Percentiles rank a stretch among this genome's conserved stretches.
phyloP scores from a whole-genome alignment of 768 basidiomycete genomes.

The Tricholoma sp. region DNA sequence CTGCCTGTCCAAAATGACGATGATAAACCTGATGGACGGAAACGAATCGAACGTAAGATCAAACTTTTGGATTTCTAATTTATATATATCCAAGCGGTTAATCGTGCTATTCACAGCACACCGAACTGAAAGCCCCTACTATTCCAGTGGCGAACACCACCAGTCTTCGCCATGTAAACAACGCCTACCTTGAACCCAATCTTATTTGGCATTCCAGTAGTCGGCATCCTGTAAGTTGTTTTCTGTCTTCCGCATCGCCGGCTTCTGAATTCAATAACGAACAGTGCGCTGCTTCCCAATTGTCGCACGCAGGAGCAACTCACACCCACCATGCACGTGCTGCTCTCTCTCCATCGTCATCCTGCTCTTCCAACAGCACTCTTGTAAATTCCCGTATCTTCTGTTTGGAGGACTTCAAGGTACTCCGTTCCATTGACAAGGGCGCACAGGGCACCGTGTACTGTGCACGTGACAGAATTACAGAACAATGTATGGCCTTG shows the following conservation, averaged over 20 bases:
- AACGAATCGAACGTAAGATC: background rate
- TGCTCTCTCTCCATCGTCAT: background rate
- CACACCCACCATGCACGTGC: background rate
- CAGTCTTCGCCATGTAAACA: background rate
- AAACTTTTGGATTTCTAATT: background rate
- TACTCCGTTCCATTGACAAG: constrained; percentile 6
- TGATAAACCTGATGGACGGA: background rate
- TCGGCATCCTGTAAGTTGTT: background rate
- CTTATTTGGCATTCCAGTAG: background rate
- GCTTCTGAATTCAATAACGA: background rate
- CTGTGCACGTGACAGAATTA: background rate
- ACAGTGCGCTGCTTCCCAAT: background rate
- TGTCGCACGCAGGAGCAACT: background rate
- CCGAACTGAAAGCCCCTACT: background rate
- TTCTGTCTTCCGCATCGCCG: background rate
- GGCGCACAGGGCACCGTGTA: constrained; percentile 15
- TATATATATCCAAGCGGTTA: background rate
- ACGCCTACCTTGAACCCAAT: background rate
- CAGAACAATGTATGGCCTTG: constrained; percentile 2
- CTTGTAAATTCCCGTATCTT: background rate
- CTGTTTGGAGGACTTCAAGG: constrained; percentile 1
- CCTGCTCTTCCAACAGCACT: background rate
- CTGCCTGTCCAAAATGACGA: background rate
- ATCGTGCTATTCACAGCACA: background rate
- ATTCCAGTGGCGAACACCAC: background rate